Base-by-base conservation (phyloP, 371 early-diverging fungal species). In the Smittium culicis region DNA sequence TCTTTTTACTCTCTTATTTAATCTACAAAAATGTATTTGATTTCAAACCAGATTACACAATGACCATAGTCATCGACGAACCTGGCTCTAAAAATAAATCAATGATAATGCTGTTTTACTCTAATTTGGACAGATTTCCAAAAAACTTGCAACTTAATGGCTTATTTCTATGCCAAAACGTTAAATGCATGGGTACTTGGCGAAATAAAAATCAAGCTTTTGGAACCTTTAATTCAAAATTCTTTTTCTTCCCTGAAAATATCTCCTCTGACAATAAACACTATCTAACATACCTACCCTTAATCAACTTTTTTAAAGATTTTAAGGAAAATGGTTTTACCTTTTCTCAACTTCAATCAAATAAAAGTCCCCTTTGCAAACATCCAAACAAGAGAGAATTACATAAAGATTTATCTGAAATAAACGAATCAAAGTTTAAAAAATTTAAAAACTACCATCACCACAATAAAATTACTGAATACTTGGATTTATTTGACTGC, bases 81-180 rank as follows among this genome's bases (percentile, higher is more conserved):
- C 65, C 65, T 2, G 54, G 54, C 2, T 45, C 35, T 29, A 34
- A 45, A 11, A 3, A 5, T 1, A 64, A 64, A 24, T 8, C 34
- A 8, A 64, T 35, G 35, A 29, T 64, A 29, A 64, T 31, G 24
- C 35, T 64, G 17, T 64, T 64, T 28, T 64, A 64, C 27, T 34
- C 34, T 25, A 64, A 64, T 28, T 5, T 64, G 45, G 28, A 31
- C 28, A 11, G 35, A 11, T 64, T 64, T 64, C 65, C 65, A 1
- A 31, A 45, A 64, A 45, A 45, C 16, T 14, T 64, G 16, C 14
- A 2, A 1, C 20, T 35, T 35, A 45, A 34, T 16, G 3, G 35
- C 24, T 8, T 35, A 24, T 29, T 64, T 17, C 1, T 64, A n/a
- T 32, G 17, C 35, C 20, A 35, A 17, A 32, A 64, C 24, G 54